These are phyloP conservation scores for Sporothrix variecibatus DNA, from an alignment of 2,329 filamentous ascomycete genomes.

Conservation along the genomic window DNA sequence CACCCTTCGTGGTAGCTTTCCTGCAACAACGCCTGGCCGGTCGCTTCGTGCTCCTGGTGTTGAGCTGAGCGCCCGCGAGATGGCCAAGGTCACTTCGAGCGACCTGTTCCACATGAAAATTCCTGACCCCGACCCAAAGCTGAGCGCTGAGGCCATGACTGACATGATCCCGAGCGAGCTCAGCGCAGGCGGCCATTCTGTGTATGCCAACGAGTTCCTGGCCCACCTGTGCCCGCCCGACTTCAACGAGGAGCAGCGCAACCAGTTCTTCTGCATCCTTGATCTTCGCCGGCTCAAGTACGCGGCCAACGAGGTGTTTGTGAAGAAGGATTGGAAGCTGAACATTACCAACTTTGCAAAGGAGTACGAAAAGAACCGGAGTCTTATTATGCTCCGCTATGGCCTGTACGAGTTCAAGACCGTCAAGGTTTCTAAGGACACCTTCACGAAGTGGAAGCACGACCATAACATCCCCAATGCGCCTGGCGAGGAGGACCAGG, in stretches of 20 bases:
- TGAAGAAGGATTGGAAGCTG: constrained; percentile 63
- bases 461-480: constrained; percentile 56
- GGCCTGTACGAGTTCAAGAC: constrained; percentile 65
- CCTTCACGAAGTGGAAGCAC: constrained; percentile 60
- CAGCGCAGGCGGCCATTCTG: constrained; percentile 51
- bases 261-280: constrained; percentile 65
- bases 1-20: constrained; percentile 53
- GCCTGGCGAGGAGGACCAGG: constrained; percentile 46
- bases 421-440: constrained; percentile 59
- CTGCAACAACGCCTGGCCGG: constrained; percentile 47
- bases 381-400: constrained; percentile 62
- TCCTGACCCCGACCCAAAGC: constrained; percentile 56
- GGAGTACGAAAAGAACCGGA: constrained; percentile 65
- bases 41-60: constrained; percentile 48
- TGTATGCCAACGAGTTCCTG: constrained; percentile 63
- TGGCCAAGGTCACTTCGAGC: constrained; percentile 52
- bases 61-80: constrained; percentile 51
- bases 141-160: constrained; percentile 57
- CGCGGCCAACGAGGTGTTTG: constrained; percentile 61
- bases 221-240: constrained; percentile 58
- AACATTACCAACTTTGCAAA: constrained; percentile 65
- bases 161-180: constrained; percentile 57
- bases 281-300: constrained; percentile 64
- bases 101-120: constrained; percentile 62
- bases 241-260: constrained; percentile 60